Percentiles rank a stretch among this genome's conserved stretches.
phyloP scores from a whole-genome alignment of 2,329 filamentous ascomycete species.

The Zymoseptoria tritici region DNA sequence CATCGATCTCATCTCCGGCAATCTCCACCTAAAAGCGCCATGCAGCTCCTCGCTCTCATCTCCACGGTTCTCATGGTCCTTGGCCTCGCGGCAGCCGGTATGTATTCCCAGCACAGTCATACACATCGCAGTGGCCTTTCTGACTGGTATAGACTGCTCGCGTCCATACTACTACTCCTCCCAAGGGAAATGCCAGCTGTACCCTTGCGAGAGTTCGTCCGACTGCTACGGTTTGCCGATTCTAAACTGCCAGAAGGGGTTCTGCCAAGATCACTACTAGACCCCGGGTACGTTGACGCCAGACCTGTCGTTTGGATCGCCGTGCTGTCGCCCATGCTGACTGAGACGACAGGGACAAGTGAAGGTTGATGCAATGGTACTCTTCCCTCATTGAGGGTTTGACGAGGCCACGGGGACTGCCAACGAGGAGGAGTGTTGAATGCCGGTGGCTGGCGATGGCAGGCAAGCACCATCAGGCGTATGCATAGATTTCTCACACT shows the following conservation, averaged over 20 bases:
- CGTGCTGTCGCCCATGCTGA: background rate
- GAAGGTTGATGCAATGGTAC: too few species aligned
- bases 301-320: background rate
- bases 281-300: background rate
- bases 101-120: background rate
- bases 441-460: too few species aligned
- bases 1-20: background rate
- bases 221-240: background rate
- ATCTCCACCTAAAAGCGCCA: background rate
- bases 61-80: background rate
- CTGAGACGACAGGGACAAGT: background rate
- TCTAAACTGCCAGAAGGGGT: background rate
- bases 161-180: background rate
- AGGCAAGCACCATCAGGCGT: too few species aligned
- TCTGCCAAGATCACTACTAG: background rate
- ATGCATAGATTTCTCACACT: too few species aligned
- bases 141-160: background rate
- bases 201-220: background rate
- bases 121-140: background rate
- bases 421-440: too few species aligned
- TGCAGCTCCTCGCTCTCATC: background rate
- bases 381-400: too few species aligned
- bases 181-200: background rate
- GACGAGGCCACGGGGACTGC: too few species aligned
- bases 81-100: background rate